A percentile compares a stretch with the other conserved stretches of the same genome.
Evolutionary conservation across 1,284 basidiomycete species (phyloP).

Genomic region (Gymnopus androsaceus): DNA sequence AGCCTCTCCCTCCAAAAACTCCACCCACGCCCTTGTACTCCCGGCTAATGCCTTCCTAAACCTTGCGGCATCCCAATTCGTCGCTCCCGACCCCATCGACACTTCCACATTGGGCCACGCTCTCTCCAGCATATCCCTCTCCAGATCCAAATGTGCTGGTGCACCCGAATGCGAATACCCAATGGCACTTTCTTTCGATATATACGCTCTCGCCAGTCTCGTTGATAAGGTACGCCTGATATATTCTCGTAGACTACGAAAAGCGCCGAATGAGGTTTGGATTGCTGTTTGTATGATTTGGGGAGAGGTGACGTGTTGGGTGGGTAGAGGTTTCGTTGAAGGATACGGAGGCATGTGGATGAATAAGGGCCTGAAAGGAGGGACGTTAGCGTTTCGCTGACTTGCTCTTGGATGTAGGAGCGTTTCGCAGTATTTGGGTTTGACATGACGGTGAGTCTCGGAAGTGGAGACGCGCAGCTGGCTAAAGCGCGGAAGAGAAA

Average conservation of each 20-base stretch:
- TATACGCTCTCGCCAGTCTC: slow-evolving; percentile 65
- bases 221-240: slow-evolving; percentile 61
- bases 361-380: slow-evolving; percentile 68
- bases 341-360: slow-evolving; percentile 59
- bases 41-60: slow-evolving; percentile 53
- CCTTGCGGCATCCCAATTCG: slow-evolving; percentile 60
- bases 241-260: slow-evolving; percentile 64
- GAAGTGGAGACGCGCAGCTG: slow-evolving; percentile 62
- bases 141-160: slow-evolving; percentile 58
- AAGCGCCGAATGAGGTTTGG: slow-evolving; percentile 62
- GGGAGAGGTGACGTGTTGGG: slow-evolving; percentile 2
- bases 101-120: slow-evolving; percentile 66
- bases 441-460: slow-evolving; percentile 56
- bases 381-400: slow-evolving; percentile 54
- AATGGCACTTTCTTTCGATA: slow-evolving; percentile 51
- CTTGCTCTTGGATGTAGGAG: slow-evolving; percentile 50
- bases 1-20: slow-evolving; percentile 26
- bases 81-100: slow-evolving; percentile 32
- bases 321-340: slow-evolving; percentile 51
- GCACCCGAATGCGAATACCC: slow-evolving; percentile 61
- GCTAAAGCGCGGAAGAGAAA: slow-evolving; percentile 70
- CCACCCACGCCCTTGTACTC: slow-evolving; percentile 62
- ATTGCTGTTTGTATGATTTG: slow-evolving; percentile 19
- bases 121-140: slow-evolving; percentile 62
- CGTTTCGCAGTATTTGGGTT: slow-evolving; percentile 28